Evolutionary conservation across 805 yeast species (phyloP).

Genomic region (Hanseniaspora taiwanica): DNA sequence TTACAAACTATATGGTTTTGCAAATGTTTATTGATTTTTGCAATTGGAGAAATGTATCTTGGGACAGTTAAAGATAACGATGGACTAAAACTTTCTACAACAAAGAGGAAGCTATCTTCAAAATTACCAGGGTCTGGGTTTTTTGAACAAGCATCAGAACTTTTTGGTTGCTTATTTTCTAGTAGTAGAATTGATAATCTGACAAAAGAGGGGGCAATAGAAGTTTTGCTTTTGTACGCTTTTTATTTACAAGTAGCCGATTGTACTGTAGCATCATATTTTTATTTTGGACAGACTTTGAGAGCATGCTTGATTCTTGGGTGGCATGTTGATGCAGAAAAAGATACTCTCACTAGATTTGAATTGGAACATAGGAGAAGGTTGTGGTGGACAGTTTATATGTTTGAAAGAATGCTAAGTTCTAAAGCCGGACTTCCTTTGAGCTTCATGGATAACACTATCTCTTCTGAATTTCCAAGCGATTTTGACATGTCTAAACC

Average conservation of each 20-base stretch:
- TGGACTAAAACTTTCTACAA: conserved; percentile 22
- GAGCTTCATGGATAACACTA: conserved; percentile 69
- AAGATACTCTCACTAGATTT: conserved; percentile 46
- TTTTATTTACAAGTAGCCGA: conserved; percentile 76
- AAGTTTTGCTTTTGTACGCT: conserved; percentile 60
- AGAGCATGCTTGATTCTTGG: conserved; percentile 63
- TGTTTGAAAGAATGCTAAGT: conserved; percentile 71
- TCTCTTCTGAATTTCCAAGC: conserved; percentile 62
- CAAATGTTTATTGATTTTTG: conserved; percentile 57
- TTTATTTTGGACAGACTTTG: conserved; percentile 65
- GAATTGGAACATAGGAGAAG: conserved; percentile 77
- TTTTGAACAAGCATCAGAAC: conserved; percentile 66
- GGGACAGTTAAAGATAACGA: conserved; percentile 45
- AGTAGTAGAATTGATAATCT: conserved; percentile 70
- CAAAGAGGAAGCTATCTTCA: conserved; percentile 19
- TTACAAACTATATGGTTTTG: conserved; percentile 74
- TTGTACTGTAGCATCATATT: conserved; percentile 69
- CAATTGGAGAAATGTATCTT: conserved; percentile 71
- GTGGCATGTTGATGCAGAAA: conserved; percentile 72
- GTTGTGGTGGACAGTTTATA: conserved; percentile 78
- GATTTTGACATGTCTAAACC: conserved; percentile 57
- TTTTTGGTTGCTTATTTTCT: conserved; percentile 64
- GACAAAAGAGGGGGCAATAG: conserved; percentile 70
- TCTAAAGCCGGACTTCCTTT: conserved; percentile 74
- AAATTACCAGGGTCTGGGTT: conserved; percentile 69